Percentiles rank a stretch among this genome's conserved stretches.
Evolutionary conservation across 2,329 filamentous ascomycete species (phyloP).

Genomic region (Ceratocystis harringtonii): DNA sequence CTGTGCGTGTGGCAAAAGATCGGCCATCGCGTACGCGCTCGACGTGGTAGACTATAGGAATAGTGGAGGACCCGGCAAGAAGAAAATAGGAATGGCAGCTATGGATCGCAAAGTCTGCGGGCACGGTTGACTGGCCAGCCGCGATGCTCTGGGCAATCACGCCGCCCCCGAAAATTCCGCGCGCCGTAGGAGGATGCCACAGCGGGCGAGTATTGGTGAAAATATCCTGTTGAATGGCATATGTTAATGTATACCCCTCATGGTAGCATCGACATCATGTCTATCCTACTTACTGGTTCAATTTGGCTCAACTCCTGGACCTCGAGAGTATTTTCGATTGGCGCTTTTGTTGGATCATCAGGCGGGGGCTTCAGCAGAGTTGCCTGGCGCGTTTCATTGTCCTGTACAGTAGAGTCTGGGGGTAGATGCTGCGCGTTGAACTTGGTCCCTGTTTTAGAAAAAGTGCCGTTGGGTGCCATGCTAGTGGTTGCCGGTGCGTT

Average conservation of each 20-base stretch:
- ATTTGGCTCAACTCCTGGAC: slow-evolving; percentile 65
- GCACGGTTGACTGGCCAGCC: slow-evolving; percentile 78
- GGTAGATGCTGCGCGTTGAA: background rate
- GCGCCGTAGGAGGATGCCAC: slow-evolving; percentile 83
- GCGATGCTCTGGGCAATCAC: slow-evolving; percentile 86
- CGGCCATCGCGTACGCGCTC: slow-evolving; percentile 83
- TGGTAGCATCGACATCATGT: background rate
- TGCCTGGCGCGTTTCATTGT: slow-evolving; percentile 23
- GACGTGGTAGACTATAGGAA: slow-evolving; percentile 88
- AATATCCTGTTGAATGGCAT: slow-evolving; percentile 45
- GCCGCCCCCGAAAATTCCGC: slow-evolving; percentile 84
- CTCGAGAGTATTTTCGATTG: slow-evolving; percentile 81
- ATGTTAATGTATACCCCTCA: background rate
- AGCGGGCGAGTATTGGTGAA: slow-evolving; percentile 87
- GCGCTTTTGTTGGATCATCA: slow-evolving; percentile 53
- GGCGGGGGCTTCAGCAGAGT: slow-evolving; percentile 53
- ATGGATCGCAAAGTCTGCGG: slow-evolving; percentile 66
- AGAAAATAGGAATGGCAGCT: slow-evolving; percentile 99
- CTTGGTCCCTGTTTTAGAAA: background rate
- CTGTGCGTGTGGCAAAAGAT: slow-evolving; percentile 80
- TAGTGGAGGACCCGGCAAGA: slow-evolving; percentile 67
- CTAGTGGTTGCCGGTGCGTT: background rate
- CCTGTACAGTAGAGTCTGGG: background rate
- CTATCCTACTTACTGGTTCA: slow-evolving; percentile 48
- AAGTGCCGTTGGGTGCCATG: slow-evolving; percentile 9